Percentiles rank a stretch among this genome's conserved stretches.
These are phyloP conservation scores for Podospora comata DNA, from an alignment of 495 filamentous ascomycete genomes.

Conservation along the genomic window DNA sequence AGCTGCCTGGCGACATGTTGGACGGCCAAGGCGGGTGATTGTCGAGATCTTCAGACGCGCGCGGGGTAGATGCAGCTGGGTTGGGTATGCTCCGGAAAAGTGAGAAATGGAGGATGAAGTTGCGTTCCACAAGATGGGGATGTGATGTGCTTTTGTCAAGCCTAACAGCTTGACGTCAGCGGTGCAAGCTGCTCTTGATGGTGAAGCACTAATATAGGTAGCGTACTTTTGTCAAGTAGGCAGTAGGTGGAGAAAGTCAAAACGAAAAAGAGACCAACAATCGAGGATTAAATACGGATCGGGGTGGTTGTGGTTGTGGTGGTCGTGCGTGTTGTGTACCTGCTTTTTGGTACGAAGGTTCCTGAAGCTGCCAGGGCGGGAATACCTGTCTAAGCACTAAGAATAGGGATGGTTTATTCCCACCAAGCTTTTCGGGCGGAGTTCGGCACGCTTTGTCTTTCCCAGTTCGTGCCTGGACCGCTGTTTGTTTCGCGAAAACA, in stretches of 20 bases:
- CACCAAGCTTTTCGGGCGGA: neutral
- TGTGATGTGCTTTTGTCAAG: neutral
- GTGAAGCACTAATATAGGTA: neutral
- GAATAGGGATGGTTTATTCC: neutral
- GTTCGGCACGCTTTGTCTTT: neutral
- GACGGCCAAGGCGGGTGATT: constrained; percentile 7
- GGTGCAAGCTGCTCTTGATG: neutral
- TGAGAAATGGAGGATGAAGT: neutral
- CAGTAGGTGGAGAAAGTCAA: constrained; percentile 1
- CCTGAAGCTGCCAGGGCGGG: constrained; percentile 15
- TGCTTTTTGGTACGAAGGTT: constrained; percentile 16
- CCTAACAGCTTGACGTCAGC: constrained; percentile 4
- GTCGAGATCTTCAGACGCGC: neutral
- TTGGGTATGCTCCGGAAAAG: neutral
- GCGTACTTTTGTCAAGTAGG: neutral
- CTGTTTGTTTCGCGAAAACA: neutral
- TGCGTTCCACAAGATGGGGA: neutral
- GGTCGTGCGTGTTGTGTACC: neutral
- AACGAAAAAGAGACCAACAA: neutral
- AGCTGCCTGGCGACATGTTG: constrained; percentile 36
- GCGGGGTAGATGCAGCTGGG: neutral
- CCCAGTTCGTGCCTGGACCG: neutral
- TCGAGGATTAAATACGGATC: neutral
- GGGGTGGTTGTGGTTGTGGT: neutral
- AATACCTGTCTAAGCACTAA: neutral